Base-by-base conservation (phyloP, 2,329 filamentous ascomycete species). In the Alternaria sp. region DNA sequence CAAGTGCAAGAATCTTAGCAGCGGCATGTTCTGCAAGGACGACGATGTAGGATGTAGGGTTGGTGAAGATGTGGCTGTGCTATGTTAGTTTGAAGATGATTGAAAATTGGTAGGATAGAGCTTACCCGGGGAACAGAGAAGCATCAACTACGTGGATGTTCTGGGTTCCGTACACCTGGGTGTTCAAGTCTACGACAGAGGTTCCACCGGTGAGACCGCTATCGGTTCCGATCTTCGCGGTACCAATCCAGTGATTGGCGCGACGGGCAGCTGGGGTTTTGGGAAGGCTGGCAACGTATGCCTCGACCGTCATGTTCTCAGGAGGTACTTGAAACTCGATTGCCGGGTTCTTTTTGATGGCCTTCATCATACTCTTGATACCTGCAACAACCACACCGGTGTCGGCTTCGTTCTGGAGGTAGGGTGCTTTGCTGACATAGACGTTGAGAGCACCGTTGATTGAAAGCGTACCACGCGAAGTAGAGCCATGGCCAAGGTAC, bases 401-500 rank as follows among this genome's bases (percentile, higher is more conserved):
- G 75, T 91, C 89, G 56, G 83, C 82, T 18, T 83, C 74, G 59
- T 87, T 75, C 43, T 82, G 81, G 2, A 90, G 82, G 75, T 88
- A 90, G 0, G 89, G 89, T 1, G 84, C 75, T 18, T 82, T 83
- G 16, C 85, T 85, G 14, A 91, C 87, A 1, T 83, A 78, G 66
- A 89, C 88, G 66, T 79, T 82, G 16, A 91, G 81, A 11, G 79
- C 82, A 49, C 81, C 79, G 39, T 83, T 87, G 69, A 91, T 89
- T 12, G 85, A 87, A 64, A 88, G 84, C 44, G 84, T 81, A 47
- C 88, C 88, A 39, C 87, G 82, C 14, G 88, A 88, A n/a, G 83
- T 85, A 22, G 85, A 80, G 41, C 89, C 88, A 55, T 87, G 86
- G 34, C 87, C 87, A 28, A 91, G 87, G 77, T 91, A 90, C 64